Base-by-base conservation (phyloP, 2,329 filamentous ascomycete genomes). In the Cladosporium velox region DNA sequence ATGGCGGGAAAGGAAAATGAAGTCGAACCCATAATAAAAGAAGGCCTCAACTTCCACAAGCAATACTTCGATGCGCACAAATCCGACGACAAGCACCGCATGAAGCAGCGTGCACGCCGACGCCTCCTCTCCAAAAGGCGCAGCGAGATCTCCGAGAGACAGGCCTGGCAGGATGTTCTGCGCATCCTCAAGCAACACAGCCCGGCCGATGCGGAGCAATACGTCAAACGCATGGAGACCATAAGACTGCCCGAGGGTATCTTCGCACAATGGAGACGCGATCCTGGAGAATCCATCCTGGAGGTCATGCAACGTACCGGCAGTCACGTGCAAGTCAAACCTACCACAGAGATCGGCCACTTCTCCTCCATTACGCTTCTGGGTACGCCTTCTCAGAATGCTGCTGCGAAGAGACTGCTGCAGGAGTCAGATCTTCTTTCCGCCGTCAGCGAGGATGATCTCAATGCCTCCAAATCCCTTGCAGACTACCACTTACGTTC, bases 231-330 rank as follows among this genome's bases (percentile, higher is more conserved):
- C 18, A 57, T 66, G n/a, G 72, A 73, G 52, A 69, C 62, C 5
- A 67, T 73, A 11, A 67, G 59, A 4, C 51, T 75, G 35, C 72
- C 72, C 3, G 49, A 64, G 3, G 69, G 68, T 8, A 62, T 68
- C 5, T 51, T 24, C 10, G 64, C 64, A 14, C 26, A 55, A 15
- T 65, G 64, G 64, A 63, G 60, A n/a, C 60, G 67, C 8, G 68
- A 67, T 60, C 64, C 66, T 2, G 65, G 65, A 15, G 51, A 67
- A 8, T 67, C 68, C 26, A 66, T 74, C n/a, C 65, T 73, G 28
- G 74, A 76, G 47, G 69, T 76, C 14, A 71, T 72, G 73, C 72
- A 71, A 34, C 70, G 72, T n/a, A 75, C 72, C 6, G 69, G 70
- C n/a, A 71, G 72, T 57, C 72, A 75, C 62, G 69, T 73, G 10